Percentiles rank a stretch among this genome's conserved stretches.
phyloP scores from a whole-genome alignment of 2,329 filamentous ascomycete genomes.

The Pseudogymnoascus sp. region DNA sequence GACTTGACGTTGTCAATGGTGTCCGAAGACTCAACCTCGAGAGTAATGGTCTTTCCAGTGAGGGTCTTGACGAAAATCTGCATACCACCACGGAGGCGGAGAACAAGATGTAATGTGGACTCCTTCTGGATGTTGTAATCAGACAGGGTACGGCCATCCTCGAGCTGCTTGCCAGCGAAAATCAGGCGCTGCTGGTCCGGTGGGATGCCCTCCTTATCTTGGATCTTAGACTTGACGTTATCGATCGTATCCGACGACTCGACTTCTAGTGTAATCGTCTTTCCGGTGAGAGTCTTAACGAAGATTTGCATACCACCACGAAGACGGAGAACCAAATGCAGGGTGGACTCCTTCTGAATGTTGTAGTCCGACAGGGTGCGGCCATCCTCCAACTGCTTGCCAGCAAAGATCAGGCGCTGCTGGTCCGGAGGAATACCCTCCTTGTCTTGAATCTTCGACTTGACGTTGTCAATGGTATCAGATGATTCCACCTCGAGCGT shows the following conservation, averaged over 20 bases:
- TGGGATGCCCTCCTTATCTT: slow-evolving; percentile 64
- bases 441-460: slow-evolving; percentile 64
- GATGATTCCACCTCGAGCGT: slow-evolving; percentile 60
- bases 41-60: slow-evolving; percentile 61
- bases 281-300: slow-evolving; percentile 62
- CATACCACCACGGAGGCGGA: slow-evolving; percentile 67
- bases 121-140: slow-evolving; percentile 85
- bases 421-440: slow-evolving; percentile 64
- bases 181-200: slow-evolving; percentile 63
- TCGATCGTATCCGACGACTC: slow-evolving; percentile 62
- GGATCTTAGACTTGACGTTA: slow-evolving; percentile 64
- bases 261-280: slow-evolving; percentile 63
- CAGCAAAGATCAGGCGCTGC: slow-evolving; percentile 62
- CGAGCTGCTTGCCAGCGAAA: slow-evolving; percentile 63
- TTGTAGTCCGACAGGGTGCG: slow-evolving; percentile 82
- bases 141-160: slow-evolving; percentile 67
- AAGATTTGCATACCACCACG: slow-evolving; percentile 69
- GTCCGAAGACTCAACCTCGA: slow-evolving; percentile 59
- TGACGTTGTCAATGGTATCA: slow-evolving; percentile 64
- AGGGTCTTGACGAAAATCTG: slow-evolving; percentile 65
- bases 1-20: slow-evolving; percentile 65
- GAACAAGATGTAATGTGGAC: slow-evolving; percentile 61
- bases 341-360: slow-evolving; percentile 71
- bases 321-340: slow-evolving; percentile 62
- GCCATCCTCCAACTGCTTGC: slow-evolving; percentile 66